These are phyloP conservation scores for Leccinum variicolor DNA, from an alignment of 768 basidiomycete species.

Conservation along the genomic window DNA sequence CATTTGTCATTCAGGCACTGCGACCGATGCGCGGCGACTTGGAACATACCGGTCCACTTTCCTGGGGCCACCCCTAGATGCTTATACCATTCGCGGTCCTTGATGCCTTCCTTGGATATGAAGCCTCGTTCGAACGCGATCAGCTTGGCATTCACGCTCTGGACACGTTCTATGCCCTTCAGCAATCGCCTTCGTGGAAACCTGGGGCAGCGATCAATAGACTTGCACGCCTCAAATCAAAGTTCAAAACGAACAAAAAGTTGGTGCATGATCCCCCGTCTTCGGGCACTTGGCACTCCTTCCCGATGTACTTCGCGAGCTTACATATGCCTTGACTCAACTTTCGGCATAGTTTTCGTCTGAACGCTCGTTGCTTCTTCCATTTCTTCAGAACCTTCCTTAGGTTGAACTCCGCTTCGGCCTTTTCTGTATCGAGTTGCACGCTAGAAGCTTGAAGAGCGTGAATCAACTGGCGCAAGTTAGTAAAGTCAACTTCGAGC, in stretches of 20 bases:
- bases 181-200: not conserved
- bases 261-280: not conserved
- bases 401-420: constrained; percentile 38
- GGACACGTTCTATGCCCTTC: not conserved
- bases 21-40: not conserved
- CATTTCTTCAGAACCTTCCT: too few species aligned
- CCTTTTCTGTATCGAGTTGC: constrained; percentile 58
- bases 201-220: not conserved
- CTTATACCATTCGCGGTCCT: not conserved
- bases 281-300: not conserved
- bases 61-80: not conserved
- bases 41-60: not conserved
- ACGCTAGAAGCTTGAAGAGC: constrained; percentile 49
- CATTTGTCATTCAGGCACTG: not conserved
- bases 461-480: constrained; percentile 44
- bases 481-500: constrained; percentile 39
- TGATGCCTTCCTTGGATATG: not conserved
- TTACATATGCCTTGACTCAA: constrained; percentile 31
- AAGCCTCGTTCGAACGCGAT: constrained; percentile 53
- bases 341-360: constrained; percentile 3
- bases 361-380: constrained; percentile 34
- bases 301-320: too few species aligned
- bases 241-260: not conserved
- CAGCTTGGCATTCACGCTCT: constrained; percentile 59
- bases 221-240: not conserved